Evolutionary conservation across 2,329 filamentous ascomycete genomes (phyloP).

Genomic region (Fusarium cyanostomum): DNA sequence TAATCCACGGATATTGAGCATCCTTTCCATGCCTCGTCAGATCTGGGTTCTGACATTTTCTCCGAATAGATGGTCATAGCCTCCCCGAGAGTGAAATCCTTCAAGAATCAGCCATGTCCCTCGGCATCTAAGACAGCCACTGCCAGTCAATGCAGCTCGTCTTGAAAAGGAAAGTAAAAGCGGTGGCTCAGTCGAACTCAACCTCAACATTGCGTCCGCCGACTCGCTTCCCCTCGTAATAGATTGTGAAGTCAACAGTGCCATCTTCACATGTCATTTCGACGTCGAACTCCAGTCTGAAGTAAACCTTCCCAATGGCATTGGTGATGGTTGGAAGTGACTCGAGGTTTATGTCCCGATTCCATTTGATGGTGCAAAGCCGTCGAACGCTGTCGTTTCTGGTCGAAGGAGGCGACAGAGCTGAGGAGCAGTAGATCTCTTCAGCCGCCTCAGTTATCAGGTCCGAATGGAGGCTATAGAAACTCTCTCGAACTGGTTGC

Average conservation of each 20-base stretch:
- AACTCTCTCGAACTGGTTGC: not conserved
- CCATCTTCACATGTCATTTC: constrained; percentile 36
- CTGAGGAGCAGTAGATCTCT: not conserved
- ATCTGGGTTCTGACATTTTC: not conserved
- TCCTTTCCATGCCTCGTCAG: not conserved
- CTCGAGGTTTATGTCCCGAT: not conserved
- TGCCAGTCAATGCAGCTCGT: no score
- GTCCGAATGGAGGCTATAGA: not conserved
- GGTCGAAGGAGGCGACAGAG: not conserved
- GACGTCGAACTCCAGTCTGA: not conserved
- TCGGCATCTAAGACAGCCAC: no score
- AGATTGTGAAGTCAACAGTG: constrained; percentile 36
- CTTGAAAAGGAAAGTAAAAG: not conserved
- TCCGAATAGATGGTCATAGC: no score
- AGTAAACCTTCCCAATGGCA: constrained; percentile 2
- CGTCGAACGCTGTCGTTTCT: accelerated
- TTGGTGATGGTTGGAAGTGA: constrained; percentile 27
- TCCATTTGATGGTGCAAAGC: constrained; percentile 38
- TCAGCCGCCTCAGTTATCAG: no score
- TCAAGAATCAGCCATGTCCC: no score
- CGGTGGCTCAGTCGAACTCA: constrained; percentile 21
- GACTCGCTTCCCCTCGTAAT: constrained; percentile 19
- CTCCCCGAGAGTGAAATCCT: no score
- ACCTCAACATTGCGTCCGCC: constrained; percentile 32
- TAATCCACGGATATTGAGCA: not conserved